Evolutionary conservation across 345 rosid species (phyloP).

Genomic region (Excoecaria cochinchinensis): DNA sequence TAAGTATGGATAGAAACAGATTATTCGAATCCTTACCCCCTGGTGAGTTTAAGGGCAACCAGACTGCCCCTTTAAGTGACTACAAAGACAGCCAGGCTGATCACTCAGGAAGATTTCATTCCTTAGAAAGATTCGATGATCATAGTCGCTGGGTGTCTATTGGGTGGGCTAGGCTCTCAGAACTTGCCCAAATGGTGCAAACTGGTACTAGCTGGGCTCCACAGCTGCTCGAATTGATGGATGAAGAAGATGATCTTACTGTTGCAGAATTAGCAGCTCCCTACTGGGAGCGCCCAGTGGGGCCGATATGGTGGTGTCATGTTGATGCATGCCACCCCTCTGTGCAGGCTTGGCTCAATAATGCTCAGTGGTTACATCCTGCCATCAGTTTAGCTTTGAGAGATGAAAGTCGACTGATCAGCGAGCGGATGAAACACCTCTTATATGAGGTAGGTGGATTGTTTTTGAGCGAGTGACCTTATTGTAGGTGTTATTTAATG

Average conservation of each 20-base stretch:
- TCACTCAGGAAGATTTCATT: slow-evolving; percentile 35
- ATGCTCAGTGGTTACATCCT: slow-evolving; percentile 95
- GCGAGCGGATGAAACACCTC: slow-evolving; percentile 93
- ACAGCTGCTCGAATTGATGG: slow-evolving; percentile 45
- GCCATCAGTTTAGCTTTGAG: slow-evolving; percentile 88
- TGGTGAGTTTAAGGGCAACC: slow-evolving; percentile 25
- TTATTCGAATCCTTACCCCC: slow-evolving; percentile 25
- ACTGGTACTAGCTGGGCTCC: slow-evolving; percentile 63
- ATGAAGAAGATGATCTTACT: slow-evolving; percentile 59
- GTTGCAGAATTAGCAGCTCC: slow-evolving; percentile 95
- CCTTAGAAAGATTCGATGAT: slow-evolving; percentile 48
- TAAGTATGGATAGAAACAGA: slow-evolving; percentile 24
- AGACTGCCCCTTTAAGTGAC: slow-evolving; percentile 39
- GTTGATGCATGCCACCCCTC: slow-evolving; percentile 56
- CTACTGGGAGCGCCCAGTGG: slow-evolving; percentile 87
- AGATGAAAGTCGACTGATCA: slow-evolving; percentile 79
- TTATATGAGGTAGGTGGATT: slow-evolving; percentile 64
- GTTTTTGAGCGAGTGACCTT: neutral
- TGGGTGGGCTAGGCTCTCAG: slow-evolving; percentile 86
- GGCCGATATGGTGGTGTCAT: slow-evolving; percentile 98
- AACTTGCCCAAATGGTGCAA: slow-evolving; percentile 65
- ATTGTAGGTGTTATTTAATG: neutral
- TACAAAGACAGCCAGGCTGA: slow-evolving; percentile 29
- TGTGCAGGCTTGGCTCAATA: slow-evolving; percentile 64
- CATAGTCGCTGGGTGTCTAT: slow-evolving; percentile 73